phyloP scores from a whole-genome alignment of 2,329 filamentous ascomycete genomes.

The Alternaria gansuensis region DNA sequence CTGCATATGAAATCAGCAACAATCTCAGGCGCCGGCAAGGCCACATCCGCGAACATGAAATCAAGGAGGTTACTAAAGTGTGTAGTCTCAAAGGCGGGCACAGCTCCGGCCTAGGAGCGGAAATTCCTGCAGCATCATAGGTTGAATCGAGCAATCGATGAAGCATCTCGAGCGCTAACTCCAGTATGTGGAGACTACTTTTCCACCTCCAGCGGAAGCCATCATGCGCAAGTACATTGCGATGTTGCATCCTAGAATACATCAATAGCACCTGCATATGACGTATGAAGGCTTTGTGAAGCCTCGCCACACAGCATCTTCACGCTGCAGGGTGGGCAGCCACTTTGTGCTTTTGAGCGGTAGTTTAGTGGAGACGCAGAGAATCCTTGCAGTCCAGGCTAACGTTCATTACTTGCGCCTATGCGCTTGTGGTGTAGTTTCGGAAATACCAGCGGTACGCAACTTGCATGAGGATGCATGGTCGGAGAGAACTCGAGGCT shows the following conservation, averaged over 20 bases:
- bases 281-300: neutral
- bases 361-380: neutral
- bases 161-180: neutral
- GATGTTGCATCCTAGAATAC: neutral
- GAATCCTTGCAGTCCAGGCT: conserved; percentile 19
- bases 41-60: conserved; percentile 13
- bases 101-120: neutral
- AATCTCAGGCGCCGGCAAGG: conserved; percentile 1
- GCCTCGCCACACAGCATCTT: neutral
- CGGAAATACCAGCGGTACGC: conserved; percentile 1
- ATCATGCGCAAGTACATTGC: conserved; percentile 11
- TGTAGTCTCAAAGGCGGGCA: conserved; percentile 1
- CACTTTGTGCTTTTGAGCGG: conserved; percentile 1
- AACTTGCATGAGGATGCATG: conserved; percentile 12
- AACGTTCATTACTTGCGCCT: conserved; percentile 14
- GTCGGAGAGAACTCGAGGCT: conserved; percentile 11
- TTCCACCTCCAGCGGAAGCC: conserved; percentile 5
- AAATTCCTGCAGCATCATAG: conserved; percentile 6
- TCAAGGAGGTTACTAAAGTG: neutral
- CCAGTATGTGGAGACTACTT: conserved; percentile 2
- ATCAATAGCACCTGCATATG: neutral
- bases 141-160: conserved; percentile 6
- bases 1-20: neutral
- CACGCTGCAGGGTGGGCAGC: neutral
- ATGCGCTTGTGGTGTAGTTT: conserved; percentile 1